Percentiles rank a stretch among this genome's conserved stretches.
phyloP scores from a whole-genome alignment of 768 basidiomycete genomes.

The Mycena filopes region DNA sequence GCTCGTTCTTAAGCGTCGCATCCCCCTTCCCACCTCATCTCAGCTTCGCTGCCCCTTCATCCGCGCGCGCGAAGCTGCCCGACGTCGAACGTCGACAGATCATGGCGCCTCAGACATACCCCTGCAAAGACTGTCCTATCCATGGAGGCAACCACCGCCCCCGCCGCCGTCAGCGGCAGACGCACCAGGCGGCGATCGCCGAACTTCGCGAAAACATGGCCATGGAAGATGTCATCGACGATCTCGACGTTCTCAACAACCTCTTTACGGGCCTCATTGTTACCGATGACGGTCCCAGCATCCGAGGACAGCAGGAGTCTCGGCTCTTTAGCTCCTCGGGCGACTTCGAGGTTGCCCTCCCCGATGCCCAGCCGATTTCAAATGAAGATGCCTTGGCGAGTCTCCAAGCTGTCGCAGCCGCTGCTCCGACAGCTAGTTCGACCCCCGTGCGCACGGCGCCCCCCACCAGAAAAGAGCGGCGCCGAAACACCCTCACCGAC shows the following conservation, averaged over 20 bases:
- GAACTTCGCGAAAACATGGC: not conserved
- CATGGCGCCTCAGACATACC: slow-evolving; percentile 8
- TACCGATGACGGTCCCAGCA: slow-evolving; percentile 21
- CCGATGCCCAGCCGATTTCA: slow-evolving; percentile 20
- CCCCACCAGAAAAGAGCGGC: slow-evolving; percentile 25
- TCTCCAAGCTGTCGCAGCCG: slow-evolving; percentile 13
- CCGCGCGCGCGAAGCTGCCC: not conserved
- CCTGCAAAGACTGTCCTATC: slow-evolving; percentile 23
- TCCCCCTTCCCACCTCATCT: not conserved
- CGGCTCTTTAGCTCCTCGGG: slow-evolving; percentile 27
- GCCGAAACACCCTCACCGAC: slow-evolving; percentile 17
- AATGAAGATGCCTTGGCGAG: slow-evolving; percentile 17
- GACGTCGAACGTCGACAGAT: slow-evolving; percentile 12
- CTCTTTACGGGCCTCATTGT: slow-evolving; percentile 14
- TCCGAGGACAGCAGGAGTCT: slow-evolving; percentile 27
- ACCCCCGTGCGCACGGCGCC: slow-evolving; percentile 3
- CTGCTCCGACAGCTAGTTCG: too few relatives aligned
- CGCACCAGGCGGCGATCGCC: slow-evolving; percentile 8
- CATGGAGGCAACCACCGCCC: slow-evolving; percentile 8
- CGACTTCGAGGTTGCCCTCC: slow-evolving; percentile 19
- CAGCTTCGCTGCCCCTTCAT: slow-evolving; percentile 5
- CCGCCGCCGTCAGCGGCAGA: not conserved
- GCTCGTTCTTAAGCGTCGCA: slow-evolving; percentile 1
- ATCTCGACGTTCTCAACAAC: slow-evolving; percentile 1
- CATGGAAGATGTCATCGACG: not conserved